Conservation (phyloP, 176 grass and related monocot species). For the Metroxylon sagu region DNA sequence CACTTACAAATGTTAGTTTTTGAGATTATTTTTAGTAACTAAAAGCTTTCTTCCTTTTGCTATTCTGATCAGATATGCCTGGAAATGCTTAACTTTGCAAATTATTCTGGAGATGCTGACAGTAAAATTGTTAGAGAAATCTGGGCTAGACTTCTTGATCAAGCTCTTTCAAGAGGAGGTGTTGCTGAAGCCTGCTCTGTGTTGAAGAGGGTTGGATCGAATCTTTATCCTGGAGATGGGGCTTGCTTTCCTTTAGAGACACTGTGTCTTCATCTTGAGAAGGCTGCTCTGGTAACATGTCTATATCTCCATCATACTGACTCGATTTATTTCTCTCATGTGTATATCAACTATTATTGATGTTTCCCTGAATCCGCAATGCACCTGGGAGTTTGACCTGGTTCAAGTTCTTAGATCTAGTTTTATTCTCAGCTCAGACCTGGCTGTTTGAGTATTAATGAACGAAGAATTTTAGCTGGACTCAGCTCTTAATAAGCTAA, state of each 20-base stretch:
- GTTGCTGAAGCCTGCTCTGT: slow-evolving; percentile 4
- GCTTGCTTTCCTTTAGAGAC: not conserved
- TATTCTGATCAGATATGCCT: not conserved
- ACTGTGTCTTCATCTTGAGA: slow-evolving; percentile 7
- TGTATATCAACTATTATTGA: not conserved
- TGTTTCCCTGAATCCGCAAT: too few relatives aligned
- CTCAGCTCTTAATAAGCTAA: too few relatives aligned
- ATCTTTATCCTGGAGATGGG: slow-evolving; percentile 1
- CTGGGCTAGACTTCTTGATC: slow-evolving; percentile 4
- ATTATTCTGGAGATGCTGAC: not conserved
- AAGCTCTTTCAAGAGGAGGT: slow-evolving; percentile 9
- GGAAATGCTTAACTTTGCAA: slow-evolving; percentile 5
- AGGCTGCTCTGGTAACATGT: slow-evolving; percentile 2
- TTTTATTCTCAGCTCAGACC: too few relatives aligned
- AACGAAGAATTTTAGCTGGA: too few relatives aligned
- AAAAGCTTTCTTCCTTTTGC: too few relatives aligned
- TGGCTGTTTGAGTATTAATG: too few relatives aligned
- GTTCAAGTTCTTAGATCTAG: too few relatives aligned
- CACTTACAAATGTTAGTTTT: too few relatives aligned
- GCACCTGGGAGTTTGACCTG: too few relatives aligned
- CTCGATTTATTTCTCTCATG: not conserved
- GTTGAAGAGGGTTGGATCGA: slow-evolving; percentile 5
- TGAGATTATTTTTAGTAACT: too few relatives aligned
- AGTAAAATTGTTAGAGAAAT: slow-evolving; percentile 5
- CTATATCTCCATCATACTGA: not conserved